Percentiles rank a stretch among this genome's conserved stretches.
Evolutionary conservation across 192 early-diverging fungal genomes (phyloP).

Genomic region (Borealophlyctis nickersoniae): DNA sequence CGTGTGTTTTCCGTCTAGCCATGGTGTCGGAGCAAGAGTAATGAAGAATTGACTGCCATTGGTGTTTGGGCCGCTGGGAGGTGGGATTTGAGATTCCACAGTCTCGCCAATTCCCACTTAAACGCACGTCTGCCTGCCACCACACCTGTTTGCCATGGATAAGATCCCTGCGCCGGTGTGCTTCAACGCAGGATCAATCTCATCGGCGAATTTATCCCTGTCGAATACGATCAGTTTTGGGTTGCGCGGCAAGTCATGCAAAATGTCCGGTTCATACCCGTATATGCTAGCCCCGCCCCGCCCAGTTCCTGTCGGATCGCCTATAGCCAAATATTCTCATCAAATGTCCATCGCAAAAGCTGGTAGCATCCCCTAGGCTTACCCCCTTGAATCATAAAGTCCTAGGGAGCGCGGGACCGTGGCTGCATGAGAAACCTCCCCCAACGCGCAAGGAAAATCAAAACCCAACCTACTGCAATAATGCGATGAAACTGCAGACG

Average conservation of each 20-base stretch:
- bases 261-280: constrained; percentile 69
- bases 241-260: constrained; percentile 3
- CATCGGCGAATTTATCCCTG: constrained; percentile 81
- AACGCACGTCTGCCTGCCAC: too few relatives aligned
- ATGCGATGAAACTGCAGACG: constrained; percentile 68
- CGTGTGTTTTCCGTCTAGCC: constrained; percentile 87
- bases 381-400: constrained; percentile 97
- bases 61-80: constrained; percentile 47
- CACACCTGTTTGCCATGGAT: constrained; percentile 87
- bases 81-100: constrained; percentile 41
- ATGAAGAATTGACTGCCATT: constrained; percentile 80
- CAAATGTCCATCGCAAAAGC: constrained; percentile 12
- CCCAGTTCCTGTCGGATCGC: constrained; percentile 94
- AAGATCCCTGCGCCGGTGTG: constrained; percentile 88
- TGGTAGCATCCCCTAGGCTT: not conserved
- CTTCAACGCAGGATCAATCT: constrained; percentile 69
- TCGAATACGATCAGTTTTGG: constrained; percentile 1
- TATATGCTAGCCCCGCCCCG: constrained; percentile 83
- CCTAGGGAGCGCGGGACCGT: constrained; percentile 32
- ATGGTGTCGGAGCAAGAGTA: constrained; percentile 84
- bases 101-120: constrained; percentile 54
- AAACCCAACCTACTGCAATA: constrained; percentile 47
- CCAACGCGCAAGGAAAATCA: not conserved
- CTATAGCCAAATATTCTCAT: constrained; percentile 16
- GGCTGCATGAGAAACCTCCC: too few relatives aligned